Evolutionary conservation across 345 rosid genomes (phyloP).

Genomic region (Lenwebbia sp.): DNA sequence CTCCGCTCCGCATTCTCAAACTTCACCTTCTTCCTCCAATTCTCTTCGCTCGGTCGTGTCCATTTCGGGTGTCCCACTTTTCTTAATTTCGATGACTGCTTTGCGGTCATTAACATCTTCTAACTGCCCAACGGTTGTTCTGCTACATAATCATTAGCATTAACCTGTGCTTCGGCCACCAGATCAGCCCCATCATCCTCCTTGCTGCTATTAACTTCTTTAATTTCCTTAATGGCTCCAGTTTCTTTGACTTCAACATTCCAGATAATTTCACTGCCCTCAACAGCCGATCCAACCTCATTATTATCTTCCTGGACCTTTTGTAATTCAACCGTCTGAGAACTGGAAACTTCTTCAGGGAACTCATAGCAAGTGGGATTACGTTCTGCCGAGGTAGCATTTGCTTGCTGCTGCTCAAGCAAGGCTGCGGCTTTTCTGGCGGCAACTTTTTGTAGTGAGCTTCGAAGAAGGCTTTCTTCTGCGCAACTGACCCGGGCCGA

Average conservation of each 20-base stretch:
- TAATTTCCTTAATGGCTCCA: too few species aligned
- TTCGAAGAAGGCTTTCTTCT: constrained; percentile 44
- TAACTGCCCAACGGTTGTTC: too few species aligned
- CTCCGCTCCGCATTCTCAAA: neutral
- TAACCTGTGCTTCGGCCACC: too few species aligned
- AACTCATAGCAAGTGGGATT: neutral
- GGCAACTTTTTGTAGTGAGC: constrained; percentile 33
- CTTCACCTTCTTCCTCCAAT: neutral
- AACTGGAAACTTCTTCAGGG: neutral
- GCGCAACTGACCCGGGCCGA: constrained; percentile 37
- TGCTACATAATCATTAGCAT: too few species aligned
- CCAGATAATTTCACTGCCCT: too few species aligned
- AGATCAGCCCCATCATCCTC: too few species aligned
- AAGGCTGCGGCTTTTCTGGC: constrained; percentile 23
- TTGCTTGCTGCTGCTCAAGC: constrained; percentile 18
- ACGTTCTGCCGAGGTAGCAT: neutral
- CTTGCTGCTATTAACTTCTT: too few species aligned
- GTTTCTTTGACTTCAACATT: too few species aligned
- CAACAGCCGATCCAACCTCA: too few species aligned
- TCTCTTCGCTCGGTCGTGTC: neutral
- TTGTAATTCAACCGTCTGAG: neutral
- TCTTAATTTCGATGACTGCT: too few species aligned
- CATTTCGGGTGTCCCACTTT: too few species aligned
- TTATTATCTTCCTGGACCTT: neutral
- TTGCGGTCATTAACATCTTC: too few species aligned